Percentiles rank a stretch among this genome's conserved stretches.
phyloP scores from a whole-genome alignment of 139 green algal genomes.

The Chlorella sp. region DNA sequence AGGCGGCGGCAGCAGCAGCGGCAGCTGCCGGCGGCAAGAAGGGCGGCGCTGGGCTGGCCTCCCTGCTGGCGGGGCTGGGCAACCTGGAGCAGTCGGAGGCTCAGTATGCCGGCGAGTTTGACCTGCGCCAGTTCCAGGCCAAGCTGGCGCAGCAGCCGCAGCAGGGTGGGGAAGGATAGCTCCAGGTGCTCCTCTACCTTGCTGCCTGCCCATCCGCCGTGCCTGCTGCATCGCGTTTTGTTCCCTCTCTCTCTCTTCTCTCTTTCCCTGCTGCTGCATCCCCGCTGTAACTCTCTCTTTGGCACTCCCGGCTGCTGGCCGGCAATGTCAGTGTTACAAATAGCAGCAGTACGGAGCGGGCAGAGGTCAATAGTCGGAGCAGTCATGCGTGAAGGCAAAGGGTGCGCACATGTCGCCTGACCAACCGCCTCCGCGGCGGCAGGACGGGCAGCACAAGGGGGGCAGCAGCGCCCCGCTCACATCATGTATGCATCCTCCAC shows the following conservation, averaged over 20 bases:
- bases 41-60: conserved; percentile 57
- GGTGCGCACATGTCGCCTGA: background rate
- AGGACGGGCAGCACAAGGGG: too few species aligned
- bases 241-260: background rate
- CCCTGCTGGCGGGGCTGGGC: conserved; percentile 79
- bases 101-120: conserved; percentile 92
- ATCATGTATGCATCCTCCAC: conserved; percentile 61
- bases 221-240: background rate
- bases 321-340: background rate
- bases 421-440: background rate
- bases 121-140: conserved; percentile 75
- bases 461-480: background rate
- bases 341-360: background rate
- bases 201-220: too few species aligned
- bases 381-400: background rate
- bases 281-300: background rate
- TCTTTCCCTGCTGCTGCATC: background rate
- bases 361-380: background rate
- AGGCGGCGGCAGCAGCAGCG: background rate
- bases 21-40: conserved; percentile 33
- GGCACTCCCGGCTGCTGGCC: background rate
- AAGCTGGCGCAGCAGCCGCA: conserved; percentile 53
- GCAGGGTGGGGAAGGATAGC: background rate
- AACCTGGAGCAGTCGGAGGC: conserved; percentile 87
- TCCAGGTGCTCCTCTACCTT: too few species aligned